Percentiles rank a stretch among this genome's conserved stretches.
Conservation (phyloP, 2,329 filamentous ascomycete genomes). For the Penicillium expansum region DNA sequence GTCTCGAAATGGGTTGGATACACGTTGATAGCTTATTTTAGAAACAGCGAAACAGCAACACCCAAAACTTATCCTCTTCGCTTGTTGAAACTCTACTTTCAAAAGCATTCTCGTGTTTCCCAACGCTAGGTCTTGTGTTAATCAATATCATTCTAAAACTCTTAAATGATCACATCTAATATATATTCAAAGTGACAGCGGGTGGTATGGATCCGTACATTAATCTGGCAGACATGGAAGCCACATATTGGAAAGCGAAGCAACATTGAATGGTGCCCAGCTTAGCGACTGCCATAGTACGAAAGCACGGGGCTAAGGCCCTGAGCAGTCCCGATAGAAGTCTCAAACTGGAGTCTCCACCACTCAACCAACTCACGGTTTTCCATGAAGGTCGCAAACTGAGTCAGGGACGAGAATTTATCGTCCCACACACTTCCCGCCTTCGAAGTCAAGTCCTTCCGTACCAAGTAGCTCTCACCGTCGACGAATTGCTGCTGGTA, state of each 20-base stretch:
- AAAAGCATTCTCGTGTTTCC: not conserved
- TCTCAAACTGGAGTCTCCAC: conserved; percentile 45
- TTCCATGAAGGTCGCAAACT: conserved; percentile 38
- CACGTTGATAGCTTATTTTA: too few relatives aligned
- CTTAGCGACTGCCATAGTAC: not conserved
- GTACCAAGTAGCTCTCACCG: not conserved
- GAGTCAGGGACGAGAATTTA: conserved; percentile 32
- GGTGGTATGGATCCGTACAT: not conserved
- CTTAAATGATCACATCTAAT: not conserved
- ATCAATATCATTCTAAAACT: not conserved
- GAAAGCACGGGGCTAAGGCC: conserved; percentile 22
- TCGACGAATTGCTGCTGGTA: conserved; percentile 13
- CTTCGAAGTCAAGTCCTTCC: not conserved
- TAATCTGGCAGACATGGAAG: not conserved
- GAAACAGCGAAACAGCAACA: too few relatives aligned
- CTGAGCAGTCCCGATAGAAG: conserved; percentile 43
- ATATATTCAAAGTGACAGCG: not conserved
- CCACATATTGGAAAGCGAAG: not conserved
- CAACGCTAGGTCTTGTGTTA: not conserved
- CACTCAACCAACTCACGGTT: conserved; percentile 45
- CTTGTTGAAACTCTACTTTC: not conserved
- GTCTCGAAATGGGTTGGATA: too few relatives aligned
- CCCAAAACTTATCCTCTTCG: too few relatives aligned
- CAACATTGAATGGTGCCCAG: not conserved
- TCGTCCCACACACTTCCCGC: not conserved